Base-by-base conservation (phyloP, 2,329 filamentous ascomycete genomes). In the Fonsecaea erecta region DNA sequence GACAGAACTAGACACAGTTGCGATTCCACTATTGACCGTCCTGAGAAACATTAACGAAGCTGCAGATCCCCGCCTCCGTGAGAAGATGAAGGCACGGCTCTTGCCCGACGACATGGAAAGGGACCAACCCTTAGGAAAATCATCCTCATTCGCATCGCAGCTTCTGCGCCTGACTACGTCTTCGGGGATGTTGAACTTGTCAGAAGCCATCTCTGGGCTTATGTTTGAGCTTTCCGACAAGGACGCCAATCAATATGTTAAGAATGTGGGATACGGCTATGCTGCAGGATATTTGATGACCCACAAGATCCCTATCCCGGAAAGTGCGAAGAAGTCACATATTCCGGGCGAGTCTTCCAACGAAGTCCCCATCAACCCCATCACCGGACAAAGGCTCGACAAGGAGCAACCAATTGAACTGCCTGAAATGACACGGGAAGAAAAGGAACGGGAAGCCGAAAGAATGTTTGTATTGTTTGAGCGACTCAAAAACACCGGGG, bases 251-350 rank as follows among this genome's bases (percentile, higher is more conserved):
- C 90, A 84, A 32, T 95, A 97, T 73, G 90, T 98, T 0, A 85
- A 91, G 58, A 97, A 97, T 71, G 91, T 99, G 12, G 95, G 95
- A 0, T 99, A 97, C 74, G 95, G 95, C 0, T 97, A 91, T 74
- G 95, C 95, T 0, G 91, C 93, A 0, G 95, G 95, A 0, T 97
- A 95, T 75, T 81, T 99, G 16, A 89, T 93, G 79, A 89, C 90
- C 68, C 90, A 94, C 68, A 91, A 95, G 62, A 87, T 98, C 12
- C 84, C 89, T 0, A 82, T 97, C 24, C 92, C 93, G 0, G 83
- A 88, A 64, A 88, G 84, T 61, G 85, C 88, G 0, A 79, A 87
- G 9, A 84, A 88, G 71, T 82, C 83, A 6, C 60, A 62, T 28
- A 2, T 24, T 12, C 56, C 18, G n/a, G 56, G 58, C 28, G 67